Evolutionary conservation across 164 flowering plant genomes (phyloP).

Genomic region (Vitis labrusca): DNA sequence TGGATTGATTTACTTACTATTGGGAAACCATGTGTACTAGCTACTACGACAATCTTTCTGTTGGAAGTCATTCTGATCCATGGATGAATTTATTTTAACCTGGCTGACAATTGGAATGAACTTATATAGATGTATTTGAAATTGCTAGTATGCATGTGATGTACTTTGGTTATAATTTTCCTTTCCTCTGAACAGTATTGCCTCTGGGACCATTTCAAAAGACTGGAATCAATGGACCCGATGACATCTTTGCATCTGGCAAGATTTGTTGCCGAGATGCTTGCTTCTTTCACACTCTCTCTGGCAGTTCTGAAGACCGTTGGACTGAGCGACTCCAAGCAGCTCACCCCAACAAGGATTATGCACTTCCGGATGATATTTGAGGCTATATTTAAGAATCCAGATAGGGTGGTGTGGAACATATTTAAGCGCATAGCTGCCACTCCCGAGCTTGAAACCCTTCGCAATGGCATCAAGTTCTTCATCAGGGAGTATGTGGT

Average conservation of each 20-base stretch:
- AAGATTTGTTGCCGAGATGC: conserved; percentile 74
- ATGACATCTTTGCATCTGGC: conserved; percentile 76
- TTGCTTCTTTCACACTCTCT: conserved; percentile 68
- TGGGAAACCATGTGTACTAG: too few relatives aligned
- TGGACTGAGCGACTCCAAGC: conserved; percentile 47
- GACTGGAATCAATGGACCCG: conserved; percentile 70
- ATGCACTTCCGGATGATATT: conserved; percentile 91
- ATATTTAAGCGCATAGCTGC: conserved; percentile 75
- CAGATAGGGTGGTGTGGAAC: conserved; percentile 74
- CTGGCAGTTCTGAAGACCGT: conserved; percentile 71
- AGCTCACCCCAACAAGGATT: conserved; percentile 61
- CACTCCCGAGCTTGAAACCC: conserved; percentile 67
- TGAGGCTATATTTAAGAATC: conserved; percentile 60
- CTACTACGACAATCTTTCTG: too few relatives aligned
- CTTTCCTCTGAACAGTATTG: conserved; percentile 56
- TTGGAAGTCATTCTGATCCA: too few relatives aligned
- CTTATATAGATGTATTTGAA: neutral
- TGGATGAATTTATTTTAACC: too few relatives aligned
- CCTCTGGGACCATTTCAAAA: conserved; percentile 93
- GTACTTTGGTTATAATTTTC: neutral
- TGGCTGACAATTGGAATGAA: too few relatives aligned
- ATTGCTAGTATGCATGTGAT: neutral
- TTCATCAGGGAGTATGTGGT: conserved; percentile 64
- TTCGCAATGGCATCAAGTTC: conserved; percentile 60
- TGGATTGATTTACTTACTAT: too few relatives aligned